phyloP scores from a whole-genome alignment of 257 asterid species.

The Asclepias syriaca region DNA sequence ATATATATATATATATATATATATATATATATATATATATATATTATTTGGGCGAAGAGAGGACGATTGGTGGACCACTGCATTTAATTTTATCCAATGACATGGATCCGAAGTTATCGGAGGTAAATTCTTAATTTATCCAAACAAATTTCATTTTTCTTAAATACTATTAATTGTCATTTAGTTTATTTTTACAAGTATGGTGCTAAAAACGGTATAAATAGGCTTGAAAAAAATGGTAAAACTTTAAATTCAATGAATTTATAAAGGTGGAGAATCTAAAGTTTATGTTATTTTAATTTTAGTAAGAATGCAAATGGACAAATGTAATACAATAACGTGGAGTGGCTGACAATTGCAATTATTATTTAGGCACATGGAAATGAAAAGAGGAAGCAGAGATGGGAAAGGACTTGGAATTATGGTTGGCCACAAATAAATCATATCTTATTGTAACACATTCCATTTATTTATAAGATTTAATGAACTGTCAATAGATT shows the following conservation, averaged over 20 bases:
- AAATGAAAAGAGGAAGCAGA: neutral
- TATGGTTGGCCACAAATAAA: neutral
- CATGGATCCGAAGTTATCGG: neutral
- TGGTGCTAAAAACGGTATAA: no score
- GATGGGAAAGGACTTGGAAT: neutral
- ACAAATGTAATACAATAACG: neutral
- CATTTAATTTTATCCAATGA: neutral
- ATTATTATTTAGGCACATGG: slow-evolving; percentile 4
- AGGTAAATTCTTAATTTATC: neutral
- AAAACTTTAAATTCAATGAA: no score
- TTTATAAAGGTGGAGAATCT: neutral
- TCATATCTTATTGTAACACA: neutral
- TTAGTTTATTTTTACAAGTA: no score
- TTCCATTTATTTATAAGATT: no score
- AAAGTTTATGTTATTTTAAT: neutral
- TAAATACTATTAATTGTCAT: no score
- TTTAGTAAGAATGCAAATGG: neutral
- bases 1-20: no score
- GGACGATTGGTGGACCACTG: neutral
- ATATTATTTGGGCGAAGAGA: no score
- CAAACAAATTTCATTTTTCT: no score
- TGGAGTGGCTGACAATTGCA: neutral
- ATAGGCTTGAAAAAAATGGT: no score
- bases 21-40: no score
- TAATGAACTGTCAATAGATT: no score